Evolutionary conservation across 768 basidiomycete genomes (phyloP), one percentile per base, ranked within the genome.

Genomic region (Podaxis sp.): DNA sequence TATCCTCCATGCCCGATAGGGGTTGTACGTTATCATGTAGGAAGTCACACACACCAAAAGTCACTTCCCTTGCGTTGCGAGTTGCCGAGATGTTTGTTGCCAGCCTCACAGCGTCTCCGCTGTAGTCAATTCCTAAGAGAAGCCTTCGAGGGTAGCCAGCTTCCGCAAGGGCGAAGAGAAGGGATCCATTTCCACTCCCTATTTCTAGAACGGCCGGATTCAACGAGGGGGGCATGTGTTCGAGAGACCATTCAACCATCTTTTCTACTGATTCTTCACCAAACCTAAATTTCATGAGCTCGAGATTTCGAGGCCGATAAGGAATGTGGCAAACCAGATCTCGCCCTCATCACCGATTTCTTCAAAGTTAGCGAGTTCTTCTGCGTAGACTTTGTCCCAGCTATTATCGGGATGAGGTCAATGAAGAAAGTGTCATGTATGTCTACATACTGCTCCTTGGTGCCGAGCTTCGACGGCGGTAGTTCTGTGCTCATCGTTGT

Each of bases 321-420:
- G 38, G 24, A 27, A 38, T 9, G 1, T 54, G 22, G 71, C 82
- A 59, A 65, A 91, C 93, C 93, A 94, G 25, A 92, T 79, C 73
- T 94, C 93, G 38, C 93, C 93, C 72, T 93, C 91, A 69, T 94
- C 91, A 19, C 89, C 88, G 33, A 86, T 84, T 55, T 92, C 93
- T 33, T 85, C 76, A 64, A 92, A 94, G 68, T 90, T 90, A 40
- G 70, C 71, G 36, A 93, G 74, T 68, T 94, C 93, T 46, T 80
- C 78, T 41, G 85, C 77, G 72, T 94, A 94, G 7, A 90, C 86
- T 47, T 77, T 67, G 69, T 94, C 90, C 93, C 93, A 94, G 71
- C 91, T 93, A 66, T 37, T 50, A 29, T 49, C 47, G 38, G 58
- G 29, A 29, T 50, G 27, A 54, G 33, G 58, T 64, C 53, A 66